Percentiles rank a stretch among this genome's conserved stretches.
Conservation (phyloP, 1,284 basidiomycete species). For the Pholiota adiposa region DNA sequence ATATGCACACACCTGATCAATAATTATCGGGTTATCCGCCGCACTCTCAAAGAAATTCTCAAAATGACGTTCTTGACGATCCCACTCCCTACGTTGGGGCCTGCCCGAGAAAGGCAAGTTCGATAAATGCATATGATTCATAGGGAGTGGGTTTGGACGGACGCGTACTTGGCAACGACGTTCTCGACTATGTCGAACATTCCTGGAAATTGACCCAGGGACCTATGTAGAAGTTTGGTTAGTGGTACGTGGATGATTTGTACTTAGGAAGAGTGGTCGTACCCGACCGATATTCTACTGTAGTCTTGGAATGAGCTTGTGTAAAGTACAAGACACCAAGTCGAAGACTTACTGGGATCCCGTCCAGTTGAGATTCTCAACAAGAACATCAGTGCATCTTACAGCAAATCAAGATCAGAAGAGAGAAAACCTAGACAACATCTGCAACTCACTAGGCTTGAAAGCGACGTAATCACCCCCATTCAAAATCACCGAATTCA, state of each 20-base stretch:
- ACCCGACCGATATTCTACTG: constrained; percentile 68
- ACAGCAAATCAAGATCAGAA: too few relatives aligned
- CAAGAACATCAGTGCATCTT: constrained; percentile 60
- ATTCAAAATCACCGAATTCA: constrained; percentile 58
- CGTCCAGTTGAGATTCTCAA: constrained; percentile 63
- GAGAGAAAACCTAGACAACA: too few relatives aligned
- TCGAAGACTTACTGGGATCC: constrained; percentile 61
- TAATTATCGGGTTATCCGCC: constrained; percentile 59
- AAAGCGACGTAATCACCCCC: constrained; percentile 71
- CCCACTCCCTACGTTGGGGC: constrained; percentile 61
- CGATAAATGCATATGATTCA: too few relatives aligned
- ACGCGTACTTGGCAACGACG: constrained; percentile 54
- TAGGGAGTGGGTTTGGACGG: too few relatives aligned
- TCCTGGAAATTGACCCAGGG: constrained; percentile 59
- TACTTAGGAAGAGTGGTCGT: constrained; percentile 12
- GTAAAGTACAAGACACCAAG: too few relatives aligned
- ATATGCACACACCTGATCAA: constrained; percentile 63
- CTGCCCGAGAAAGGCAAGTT: constrained; percentile 70
- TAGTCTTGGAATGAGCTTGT: neutral
- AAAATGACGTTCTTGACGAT: constrained; percentile 64
- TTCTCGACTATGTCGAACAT: constrained; percentile 71
- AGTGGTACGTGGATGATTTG: neutral
- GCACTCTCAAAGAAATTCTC: constrained; percentile 51
- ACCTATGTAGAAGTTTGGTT: constrained; percentile 26
- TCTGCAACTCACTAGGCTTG: constrained; percentile 64